Percentiles rank a stretch among this genome's conserved stretches.
Evolutionary conservation across 208 protist species (phyloP).

Genomic region (Wallacemonas rigidus): DNA sequence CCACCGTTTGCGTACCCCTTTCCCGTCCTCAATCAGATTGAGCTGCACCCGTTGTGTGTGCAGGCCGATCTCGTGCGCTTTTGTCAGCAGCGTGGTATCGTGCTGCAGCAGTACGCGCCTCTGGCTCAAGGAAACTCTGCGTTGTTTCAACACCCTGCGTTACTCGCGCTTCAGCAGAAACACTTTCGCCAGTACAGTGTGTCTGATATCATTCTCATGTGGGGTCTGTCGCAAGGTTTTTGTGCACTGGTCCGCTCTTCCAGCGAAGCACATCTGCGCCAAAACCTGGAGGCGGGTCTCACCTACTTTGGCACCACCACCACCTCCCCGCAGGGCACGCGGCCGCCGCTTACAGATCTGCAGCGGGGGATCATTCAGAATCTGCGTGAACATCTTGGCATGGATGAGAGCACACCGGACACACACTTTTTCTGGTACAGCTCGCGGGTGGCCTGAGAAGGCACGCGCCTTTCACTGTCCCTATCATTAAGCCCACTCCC

Average conservation of each 20-base stretch:
- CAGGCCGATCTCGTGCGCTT: slow-evolving; percentile 61
- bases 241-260: slow-evolving; percentile 63
- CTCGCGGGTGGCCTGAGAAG: slow-evolving; percentile 29
- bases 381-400: slow-evolving; percentile 28
- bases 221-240: slow-evolving; percentile 74
- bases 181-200: slow-evolving; percentile 51
- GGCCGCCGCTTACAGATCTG: slow-evolving; percentile 36
- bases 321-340: slow-evolving; percentile 27
- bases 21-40: slow-evolving; percentile 81
- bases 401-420: slow-evolving; percentile 25
- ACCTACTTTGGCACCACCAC: slow-evolving; percentile 54
- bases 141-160: slow-evolving; percentile 50
- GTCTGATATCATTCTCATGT: slow-evolving; percentile 68
- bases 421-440: slow-evolving; percentile 54
- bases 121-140: slow-evolving; percentile 52
- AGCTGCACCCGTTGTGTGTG: slow-evolving; percentile 84
- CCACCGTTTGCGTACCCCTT: not conserved
- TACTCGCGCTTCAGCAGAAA: slow-evolving; percentile 39
- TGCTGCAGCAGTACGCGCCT: slow-evolving; percentile 87
- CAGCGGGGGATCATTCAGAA: slow-evolving; percentile 28
- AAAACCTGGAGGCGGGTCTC: slow-evolving; percentile 40
- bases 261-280: slow-evolving; percentile 38
- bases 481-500: too few relatives aligned
- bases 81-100: slow-evolving; percentile 53
- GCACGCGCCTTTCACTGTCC: not conserved